A percentile compares a stretch with the other conserved stretches of the same genome.
Evolutionary conservation across 2,329 filamentous ascomycete species (phyloP).

Genomic region (Epichloe festucae): DNA sequence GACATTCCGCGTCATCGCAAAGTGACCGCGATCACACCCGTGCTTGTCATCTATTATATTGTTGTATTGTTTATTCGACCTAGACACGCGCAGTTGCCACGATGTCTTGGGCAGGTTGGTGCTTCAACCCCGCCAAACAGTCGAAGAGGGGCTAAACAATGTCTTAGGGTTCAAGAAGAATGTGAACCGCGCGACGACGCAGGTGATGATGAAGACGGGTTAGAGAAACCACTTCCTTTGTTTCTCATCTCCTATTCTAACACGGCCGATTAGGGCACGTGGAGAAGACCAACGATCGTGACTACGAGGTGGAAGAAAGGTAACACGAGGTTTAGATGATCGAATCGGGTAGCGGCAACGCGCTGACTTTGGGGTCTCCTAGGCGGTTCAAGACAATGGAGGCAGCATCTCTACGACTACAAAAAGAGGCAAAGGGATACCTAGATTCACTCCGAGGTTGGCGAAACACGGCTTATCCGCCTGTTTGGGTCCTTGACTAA

Average conservation of each 20-base stretch:
- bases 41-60: background rate
- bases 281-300: constrained; percentile 95
- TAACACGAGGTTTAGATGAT: constrained; percentile 20
- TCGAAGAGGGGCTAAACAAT: constrained; percentile 18
- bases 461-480: background rate
- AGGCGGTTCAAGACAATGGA: constrained; percentile 98
- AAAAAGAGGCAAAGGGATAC: constrained; percentile 97
- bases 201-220: constrained; percentile 99
- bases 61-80: background rate
- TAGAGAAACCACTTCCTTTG: constrained; percentile 14
- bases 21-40: background rate
- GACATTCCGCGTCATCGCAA: background rate
- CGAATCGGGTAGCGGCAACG: background rate
- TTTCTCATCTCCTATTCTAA: background rate
- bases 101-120: constrained; percentile 61
- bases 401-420: constrained; percentile 76
- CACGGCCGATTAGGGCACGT: constrained; percentile 56
- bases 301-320: constrained; percentile 96
- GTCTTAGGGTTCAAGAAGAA: constrained; percentile 57
- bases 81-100: constrained; percentile 14
- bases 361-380: constrained; percentile 12
- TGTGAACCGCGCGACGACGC: constrained; percentile 96
- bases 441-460: constrained; percentile 83
- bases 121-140: constrained; percentile 14
- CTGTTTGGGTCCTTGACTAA: background rate